Evolutionary conservation across 2,329 filamentous ascomycete genomes (phyloP), one percentile per base, ranked within the genome.

Genomic region (Pseudofabraea citricarpa): DNA sequence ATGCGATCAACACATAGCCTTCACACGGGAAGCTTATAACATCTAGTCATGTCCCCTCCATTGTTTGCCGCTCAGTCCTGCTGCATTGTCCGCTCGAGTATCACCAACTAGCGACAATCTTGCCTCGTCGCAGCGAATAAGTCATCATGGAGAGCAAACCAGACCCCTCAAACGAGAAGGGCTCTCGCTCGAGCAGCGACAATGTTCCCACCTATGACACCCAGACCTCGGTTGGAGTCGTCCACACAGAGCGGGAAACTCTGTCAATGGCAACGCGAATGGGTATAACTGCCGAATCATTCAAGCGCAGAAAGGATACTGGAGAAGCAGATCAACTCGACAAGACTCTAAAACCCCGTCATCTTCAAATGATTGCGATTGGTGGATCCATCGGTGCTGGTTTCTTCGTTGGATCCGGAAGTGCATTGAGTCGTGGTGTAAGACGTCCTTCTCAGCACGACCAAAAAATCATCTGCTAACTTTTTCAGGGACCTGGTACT

Each of bases 331-430:
- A 60, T 47, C 80, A 84, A 5, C 73, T 96, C 37, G 79, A 86
- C 41, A 75, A 89, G 56, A 84, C 81, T 62, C 67, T 94, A 54
- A 91, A 93, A 66, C 81, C 83, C 20, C 75, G 89, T 29, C 90
- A 96, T 70, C 63, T 96, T 60, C 90, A 95, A 69, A 95, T 96
- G 90, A 95, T 96, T 71, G 90, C 90, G 15, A 94, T 95, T 54
- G 90, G 90, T 56, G 90, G 90, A 35, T 91, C 86, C 10, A 95
- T 95, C 56, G 86, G 85, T 76, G 90, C 86, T 23, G 90, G 90
- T 53, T 72, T 95, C 2, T 95, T 95, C 62, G 87, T 95, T 23
- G 85, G 87, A 19, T 91, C 87, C 1, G 87, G 87, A 43, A 75
- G 71, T 47, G 81, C 87, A 8, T 69, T 93, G 48, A 71, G 77